Conservation (phyloP, 306 rosid species). For the Amphicarpaea edgeworthii region DNA sequence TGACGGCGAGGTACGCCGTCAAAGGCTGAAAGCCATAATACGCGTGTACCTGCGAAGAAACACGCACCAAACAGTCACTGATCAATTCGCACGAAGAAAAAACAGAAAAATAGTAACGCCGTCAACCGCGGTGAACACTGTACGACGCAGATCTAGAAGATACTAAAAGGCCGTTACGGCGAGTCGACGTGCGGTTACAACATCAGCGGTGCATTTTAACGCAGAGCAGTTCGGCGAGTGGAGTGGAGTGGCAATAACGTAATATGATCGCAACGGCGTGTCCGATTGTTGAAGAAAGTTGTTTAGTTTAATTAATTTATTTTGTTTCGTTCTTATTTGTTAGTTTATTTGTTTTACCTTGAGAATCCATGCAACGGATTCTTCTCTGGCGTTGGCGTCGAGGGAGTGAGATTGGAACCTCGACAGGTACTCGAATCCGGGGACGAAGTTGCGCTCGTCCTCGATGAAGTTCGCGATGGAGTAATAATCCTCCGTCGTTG, state of each 20-base stretch:
- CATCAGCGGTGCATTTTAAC: constrained; percentile 16
- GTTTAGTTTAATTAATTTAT: too few relatives aligned
- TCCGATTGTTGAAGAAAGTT: constrained; percentile 14
- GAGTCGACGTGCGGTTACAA: neutral
- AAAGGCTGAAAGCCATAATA: constrained; percentile 76
- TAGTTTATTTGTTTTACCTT: constrained; percentile 52
- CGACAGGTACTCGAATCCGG: constrained; percentile 68
- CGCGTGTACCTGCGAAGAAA: constrained; percentile 66
- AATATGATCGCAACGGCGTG: constrained; percentile 16
- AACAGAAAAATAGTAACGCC: neutral
- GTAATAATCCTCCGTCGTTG: constrained; percentile 59
- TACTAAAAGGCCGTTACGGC: neutral
- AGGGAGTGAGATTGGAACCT: constrained; percentile 67
- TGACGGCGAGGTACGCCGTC: constrained; percentile 89
- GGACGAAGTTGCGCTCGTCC: constrained; percentile 76
- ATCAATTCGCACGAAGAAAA: neutral
- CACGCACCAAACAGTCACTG: neutral
- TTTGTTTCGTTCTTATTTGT: too few relatives aligned
- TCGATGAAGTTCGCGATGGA: constrained; percentile 75
- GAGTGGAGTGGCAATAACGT: constrained; percentile 45
- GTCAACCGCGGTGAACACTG: constrained; percentile 13
- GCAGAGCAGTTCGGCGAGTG: constrained; percentile 8
- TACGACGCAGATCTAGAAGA: constrained; percentile 47
- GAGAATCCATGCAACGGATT: constrained; percentile 91
- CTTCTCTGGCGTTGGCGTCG: constrained; percentile 71